These are phyloP conservation scores for Rosa persica DNA, from an alignment of 306 rosid genomes.

Conservation along the genomic window DNA sequence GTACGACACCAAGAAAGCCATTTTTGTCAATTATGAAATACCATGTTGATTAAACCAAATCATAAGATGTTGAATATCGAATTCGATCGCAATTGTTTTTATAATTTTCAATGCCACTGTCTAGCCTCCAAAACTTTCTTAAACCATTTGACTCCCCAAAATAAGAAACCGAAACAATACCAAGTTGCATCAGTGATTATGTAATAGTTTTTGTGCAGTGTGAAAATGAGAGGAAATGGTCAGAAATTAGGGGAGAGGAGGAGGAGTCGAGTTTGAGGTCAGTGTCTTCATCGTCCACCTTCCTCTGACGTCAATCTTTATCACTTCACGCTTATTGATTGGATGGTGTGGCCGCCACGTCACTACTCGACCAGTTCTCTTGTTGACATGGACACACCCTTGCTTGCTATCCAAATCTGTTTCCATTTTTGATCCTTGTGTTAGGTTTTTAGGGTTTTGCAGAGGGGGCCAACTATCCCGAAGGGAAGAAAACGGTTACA, in stretches of 20 bases:
- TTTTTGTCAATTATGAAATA: background rate
- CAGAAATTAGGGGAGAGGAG: background rate
- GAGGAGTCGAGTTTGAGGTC: slow-evolving; percentile 3
- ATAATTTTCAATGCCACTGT: background rate
- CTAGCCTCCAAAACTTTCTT: background rate
- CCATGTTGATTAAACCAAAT: background rate
- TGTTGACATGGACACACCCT: background rate
- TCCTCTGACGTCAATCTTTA: slow-evolving; percentile 18
- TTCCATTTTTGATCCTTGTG: background rate
- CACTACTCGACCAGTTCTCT: background rate
- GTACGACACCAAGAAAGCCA: slow-evolving; percentile 3
- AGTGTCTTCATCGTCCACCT: slow-evolving; percentile 2
- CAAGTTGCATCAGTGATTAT: background rate
- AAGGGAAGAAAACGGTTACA: background rate
- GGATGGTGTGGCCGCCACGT: slow-evolving; percentile 7
- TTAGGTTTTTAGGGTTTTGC: background rate
- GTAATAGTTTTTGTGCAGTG: background rate
- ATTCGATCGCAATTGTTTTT: background rate
- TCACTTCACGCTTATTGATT: slow-evolving; percentile 2
- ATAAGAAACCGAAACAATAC: background rate
- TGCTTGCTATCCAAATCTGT: background rate
- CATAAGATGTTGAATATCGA: background rate
- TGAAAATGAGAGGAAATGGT: background rate
- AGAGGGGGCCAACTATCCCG: background rate
- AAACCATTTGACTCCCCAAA: background rate